Base-by-base conservation (phyloP, 1,284 basidiomycete genomes). In the Leccinum insigne region DNA sequence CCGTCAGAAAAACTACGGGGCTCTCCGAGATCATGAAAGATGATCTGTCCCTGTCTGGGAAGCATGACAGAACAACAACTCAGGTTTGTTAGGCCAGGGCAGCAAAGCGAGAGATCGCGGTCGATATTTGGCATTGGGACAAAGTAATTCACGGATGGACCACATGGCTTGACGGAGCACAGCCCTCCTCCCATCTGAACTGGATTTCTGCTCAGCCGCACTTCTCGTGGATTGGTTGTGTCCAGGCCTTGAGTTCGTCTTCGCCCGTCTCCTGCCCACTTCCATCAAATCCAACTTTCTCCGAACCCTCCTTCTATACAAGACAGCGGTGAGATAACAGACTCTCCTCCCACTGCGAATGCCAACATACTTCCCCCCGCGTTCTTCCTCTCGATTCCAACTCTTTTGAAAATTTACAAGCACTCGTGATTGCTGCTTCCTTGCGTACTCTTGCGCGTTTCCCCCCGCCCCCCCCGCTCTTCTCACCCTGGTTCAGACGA, bases 1-100 rank as follows among this genome's bases (percentile, higher is more conserved):
- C 80, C 3, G 72, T 83, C 11, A 83, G 78, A 63, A 77, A 79
- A 0, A 80, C 86, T 23, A 69, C 91, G 8, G 73, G 78, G 14
- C 77, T 92, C 13, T 77, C 84, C 0, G 84, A 86, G 23, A 73
- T 77, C 6, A 89, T 93, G 87, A 86, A 85, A 70, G 78, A 81
- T 38, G 91, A 92, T 70, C 77, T 92, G 26, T 84, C 85, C 6
- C 81, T 86, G 62, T 85, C 29, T 32, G 29, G 29, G 29, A 32
- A 32, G 29, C 29, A 32, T 32, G 29, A 32, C 29, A 32, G 29
- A 32, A 32, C 29, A 32, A 32, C 29, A 32, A 32, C 29, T 32
- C 29, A 32, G 29, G 29, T 32, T 2, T 32, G 29, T 29, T 29
- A 32, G 32, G 32, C 32, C 32, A 32, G 9, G 32, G 3, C 32